Evolutionary conservation across 2,329 filamentous ascomycete species (phyloP).

Genomic region (Talaromyces albobiverticillius): DNA sequence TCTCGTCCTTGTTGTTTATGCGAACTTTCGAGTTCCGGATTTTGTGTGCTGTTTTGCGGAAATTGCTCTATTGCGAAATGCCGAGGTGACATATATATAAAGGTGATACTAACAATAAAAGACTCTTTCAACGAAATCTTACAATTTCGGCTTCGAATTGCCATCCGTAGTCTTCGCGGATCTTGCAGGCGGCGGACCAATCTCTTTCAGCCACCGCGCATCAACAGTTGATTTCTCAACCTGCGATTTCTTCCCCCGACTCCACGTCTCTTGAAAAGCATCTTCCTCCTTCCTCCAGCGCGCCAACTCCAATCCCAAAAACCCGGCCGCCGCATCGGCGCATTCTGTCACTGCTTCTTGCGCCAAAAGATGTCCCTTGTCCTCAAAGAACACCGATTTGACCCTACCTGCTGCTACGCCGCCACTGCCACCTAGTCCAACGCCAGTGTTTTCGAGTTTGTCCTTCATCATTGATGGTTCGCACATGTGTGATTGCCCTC

Average conservation of each 20-base stretch:
- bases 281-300: conserved; percentile 58
- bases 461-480: conserved; percentile 36
- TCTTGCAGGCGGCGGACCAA: conserved; percentile 29
- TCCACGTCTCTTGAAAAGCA: conserved; percentile 56
- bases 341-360: conserved; percentile 72
- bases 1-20: too few species aligned
- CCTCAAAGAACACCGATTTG: conserved; percentile 60
- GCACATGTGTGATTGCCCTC: conserved; percentile 41
- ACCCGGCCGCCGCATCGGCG: conserved; percentile 58
- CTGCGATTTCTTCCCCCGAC: conserved; percentile 38
- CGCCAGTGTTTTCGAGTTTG: conserved; percentile 41
- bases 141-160: conserved; percentile 14
- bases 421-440: conserved; percentile 40
- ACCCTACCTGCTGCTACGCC: conserved; percentile 68
- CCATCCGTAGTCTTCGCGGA: conserved; percentile 9
- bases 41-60: too few species aligned
- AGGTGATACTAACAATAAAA: too few species aligned
- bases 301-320: conserved; percentile 56
- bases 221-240: conserved; percentile 57
- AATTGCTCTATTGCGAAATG: too few species aligned
- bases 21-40: too few species aligned
- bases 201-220: conserved; percentile 50
- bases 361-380: conserved; percentile 74
- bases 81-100: too few species aligned
- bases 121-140: too few species aligned